These are phyloP conservation scores for Pestalotiopsis fici DNA, from an alignment of 2,329 filamentous ascomycete species.

Conservation along the genomic window DNA sequence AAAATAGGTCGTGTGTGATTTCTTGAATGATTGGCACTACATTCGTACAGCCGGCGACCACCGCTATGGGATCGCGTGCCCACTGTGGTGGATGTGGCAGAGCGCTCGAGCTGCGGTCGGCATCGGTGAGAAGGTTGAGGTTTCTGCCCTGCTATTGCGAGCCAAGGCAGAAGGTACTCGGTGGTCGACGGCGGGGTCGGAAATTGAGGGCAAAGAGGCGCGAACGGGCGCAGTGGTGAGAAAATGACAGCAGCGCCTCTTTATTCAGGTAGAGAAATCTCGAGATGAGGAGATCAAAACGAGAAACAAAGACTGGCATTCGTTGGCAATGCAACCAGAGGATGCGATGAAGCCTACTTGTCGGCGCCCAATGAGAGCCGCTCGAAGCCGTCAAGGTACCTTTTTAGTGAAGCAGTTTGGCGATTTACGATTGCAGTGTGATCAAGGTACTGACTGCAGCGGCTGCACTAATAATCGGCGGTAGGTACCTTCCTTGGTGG, in stretches of 20 bases:
- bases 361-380: background rate
- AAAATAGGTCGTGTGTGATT: slow-evolving; percentile 25
- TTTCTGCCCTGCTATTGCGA: slow-evolving; percentile 7
- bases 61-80: slow-evolving; percentile 46
- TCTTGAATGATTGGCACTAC: slow-evolving; percentile 37
- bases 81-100: slow-evolving; percentile 40
- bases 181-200: slow-evolving; percentile 10
- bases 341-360: background rate
- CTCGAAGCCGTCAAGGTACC: background rate
- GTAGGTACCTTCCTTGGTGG: background rate
- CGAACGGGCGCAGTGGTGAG: background rate
- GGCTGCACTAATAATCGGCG: background rate
- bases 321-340: background rate
- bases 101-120: slow-evolving; percentile 42
- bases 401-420: background rate
- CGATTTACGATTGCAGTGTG: background rate
- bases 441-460: background rate
- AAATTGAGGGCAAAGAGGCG: background rate
- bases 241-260: background rate
- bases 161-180: slow-evolving; percentile 12
- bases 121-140: slow-evolving; percentile 34
- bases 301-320: background rate
- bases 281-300: background rate
- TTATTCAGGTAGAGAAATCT: background rate
- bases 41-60: slow-evolving; percentile 41